Conservation (phyloP, 306 rosid species). For the Cucurbita maxima region DNA sequence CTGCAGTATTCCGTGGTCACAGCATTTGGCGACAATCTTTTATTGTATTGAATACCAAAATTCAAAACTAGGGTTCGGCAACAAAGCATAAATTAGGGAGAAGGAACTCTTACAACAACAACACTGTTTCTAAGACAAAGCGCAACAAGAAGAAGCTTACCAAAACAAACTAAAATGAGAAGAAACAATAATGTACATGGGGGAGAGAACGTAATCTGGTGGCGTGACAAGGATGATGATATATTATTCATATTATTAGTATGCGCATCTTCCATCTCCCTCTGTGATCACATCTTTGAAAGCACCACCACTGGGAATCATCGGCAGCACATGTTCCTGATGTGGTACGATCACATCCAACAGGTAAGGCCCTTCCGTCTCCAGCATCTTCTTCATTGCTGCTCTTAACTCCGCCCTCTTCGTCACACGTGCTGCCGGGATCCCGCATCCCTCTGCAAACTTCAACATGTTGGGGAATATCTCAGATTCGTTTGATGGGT, state of each 20-base stretch:
- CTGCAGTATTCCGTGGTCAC: not conserved
- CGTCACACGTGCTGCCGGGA: conserved; percentile 59
- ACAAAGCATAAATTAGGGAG: not conserved
- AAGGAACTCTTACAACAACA: not conserved
- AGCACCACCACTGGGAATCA: conserved; percentile 83
- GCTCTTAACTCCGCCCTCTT: conserved; percentile 47
- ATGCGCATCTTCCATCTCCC: conserved; percentile 59
- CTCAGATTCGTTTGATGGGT: conserved; percentile 47
- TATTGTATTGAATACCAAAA: not conserved
- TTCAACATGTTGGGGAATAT: conserved; percentile 71
- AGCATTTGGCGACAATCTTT: not conserved
- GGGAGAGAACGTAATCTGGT: not conserved
- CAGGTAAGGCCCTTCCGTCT: conserved; percentile 75
- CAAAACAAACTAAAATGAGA: not conserved
- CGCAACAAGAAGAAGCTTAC: not conserved
- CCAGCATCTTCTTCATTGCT: conserved; percentile 73
- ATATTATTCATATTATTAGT: conserved; percentile 24
- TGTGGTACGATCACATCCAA: conserved; percentile 67
- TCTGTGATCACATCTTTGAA: conserved; percentile 84
- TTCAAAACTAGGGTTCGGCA: not conserved
- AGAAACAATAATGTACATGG: conserved; percentile 2
- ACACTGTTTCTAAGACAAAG: not conserved
- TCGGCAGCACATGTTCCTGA: conserved; percentile 90
- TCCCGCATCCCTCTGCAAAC: conserved; percentile 72
- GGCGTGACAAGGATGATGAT: not conserved